A percentile compares a stretch with the other conserved stretches of the same genome.
These are phyloP conservation scores for Falciphora oryzae DNA, from an alignment of 2,329 filamentous ascomycete genomes.

Conservation along the genomic window DNA sequence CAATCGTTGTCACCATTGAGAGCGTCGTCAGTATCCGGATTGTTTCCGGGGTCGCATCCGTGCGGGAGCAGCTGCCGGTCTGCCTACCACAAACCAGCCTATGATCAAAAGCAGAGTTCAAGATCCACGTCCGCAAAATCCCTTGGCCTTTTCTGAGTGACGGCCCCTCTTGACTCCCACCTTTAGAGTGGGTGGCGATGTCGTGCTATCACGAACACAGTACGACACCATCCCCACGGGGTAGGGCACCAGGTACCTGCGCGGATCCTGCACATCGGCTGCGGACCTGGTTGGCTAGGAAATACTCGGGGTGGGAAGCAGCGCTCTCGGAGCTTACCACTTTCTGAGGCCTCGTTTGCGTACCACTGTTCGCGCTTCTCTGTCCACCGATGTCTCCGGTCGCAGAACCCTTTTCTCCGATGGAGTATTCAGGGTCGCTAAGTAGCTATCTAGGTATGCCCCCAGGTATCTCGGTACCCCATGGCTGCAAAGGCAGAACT, in stretches of 20 bases:
- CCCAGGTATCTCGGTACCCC: too few relatives aligned
- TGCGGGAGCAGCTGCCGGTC: neutral
- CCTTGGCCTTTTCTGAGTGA: too few relatives aligned
- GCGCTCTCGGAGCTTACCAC: neutral
- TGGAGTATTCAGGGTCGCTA: too few relatives aligned
- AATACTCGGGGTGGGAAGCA: neutral
- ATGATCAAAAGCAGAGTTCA: neutral
- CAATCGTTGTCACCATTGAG: neutral
- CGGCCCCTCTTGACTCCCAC: too few relatives aligned
- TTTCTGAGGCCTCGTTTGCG: too few relatives aligned
- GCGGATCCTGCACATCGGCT: neutral
- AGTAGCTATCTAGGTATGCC: too few relatives aligned
- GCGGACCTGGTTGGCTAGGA: neutral
- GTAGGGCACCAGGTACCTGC: neutral
- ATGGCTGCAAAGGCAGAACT: neutral
- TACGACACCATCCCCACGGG: neutral
- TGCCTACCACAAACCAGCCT: neutral
- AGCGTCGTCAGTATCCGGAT: too few relatives aligned
- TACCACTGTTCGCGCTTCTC: neutral
- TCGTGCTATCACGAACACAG: neutral
- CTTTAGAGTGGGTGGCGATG: neutral
- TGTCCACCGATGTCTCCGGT: too few relatives aligned
- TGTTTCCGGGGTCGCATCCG: neutral
- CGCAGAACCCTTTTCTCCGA: too few relatives aligned
- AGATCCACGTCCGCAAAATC: neutral